These are phyloP conservation scores for Ganoderma lucidum DNA, from an alignment of 1,284 basidiomycete genomes.

Conservation along the genomic window DNA sequence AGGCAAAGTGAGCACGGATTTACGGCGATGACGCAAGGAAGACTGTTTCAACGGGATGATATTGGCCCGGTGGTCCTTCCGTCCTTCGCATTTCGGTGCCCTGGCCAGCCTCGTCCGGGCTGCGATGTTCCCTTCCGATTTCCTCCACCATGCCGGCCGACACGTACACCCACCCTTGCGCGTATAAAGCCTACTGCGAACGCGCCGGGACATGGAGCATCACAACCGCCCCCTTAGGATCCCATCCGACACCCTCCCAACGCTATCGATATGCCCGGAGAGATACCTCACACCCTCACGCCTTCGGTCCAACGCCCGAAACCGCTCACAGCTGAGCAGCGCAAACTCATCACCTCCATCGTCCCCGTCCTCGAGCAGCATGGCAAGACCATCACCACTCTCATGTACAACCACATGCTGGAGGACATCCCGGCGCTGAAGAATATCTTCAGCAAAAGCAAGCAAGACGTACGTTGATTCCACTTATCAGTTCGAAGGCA, in stretches of 20 bases:
- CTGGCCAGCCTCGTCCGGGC: background rate
- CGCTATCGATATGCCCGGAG: background rate
- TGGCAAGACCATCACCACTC: constrained; percentile 31
- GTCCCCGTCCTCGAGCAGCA: constrained; percentile 36
- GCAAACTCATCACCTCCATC: constrained; percentile 35
- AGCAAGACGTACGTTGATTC: constrained; percentile 32
- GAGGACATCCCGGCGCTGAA: constrained; percentile 33
- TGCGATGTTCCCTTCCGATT: background rate
- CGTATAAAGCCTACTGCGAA: background rate
- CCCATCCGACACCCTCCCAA: no score
- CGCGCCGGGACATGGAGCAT: background rate
- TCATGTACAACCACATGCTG: constrained; percentile 38
- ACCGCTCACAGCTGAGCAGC: constrained; percentile 36
- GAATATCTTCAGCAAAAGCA: constrained; percentile 37
- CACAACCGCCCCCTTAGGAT: background rate
- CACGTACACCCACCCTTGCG: background rate
- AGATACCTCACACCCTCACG: background rate
- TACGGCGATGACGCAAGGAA: background rate
- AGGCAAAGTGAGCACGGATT: background rate
- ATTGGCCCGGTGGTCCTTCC: background rate
- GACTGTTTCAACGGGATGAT: background rate
- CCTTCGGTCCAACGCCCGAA: constrained; percentile 24
- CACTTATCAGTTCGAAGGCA: background rate
- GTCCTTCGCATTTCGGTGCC: background rate
- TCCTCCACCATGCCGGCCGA: background rate